Conservation (phyloP, 176 grass and related monocot genomes). For the Cymbopogon citratus region DNA sequence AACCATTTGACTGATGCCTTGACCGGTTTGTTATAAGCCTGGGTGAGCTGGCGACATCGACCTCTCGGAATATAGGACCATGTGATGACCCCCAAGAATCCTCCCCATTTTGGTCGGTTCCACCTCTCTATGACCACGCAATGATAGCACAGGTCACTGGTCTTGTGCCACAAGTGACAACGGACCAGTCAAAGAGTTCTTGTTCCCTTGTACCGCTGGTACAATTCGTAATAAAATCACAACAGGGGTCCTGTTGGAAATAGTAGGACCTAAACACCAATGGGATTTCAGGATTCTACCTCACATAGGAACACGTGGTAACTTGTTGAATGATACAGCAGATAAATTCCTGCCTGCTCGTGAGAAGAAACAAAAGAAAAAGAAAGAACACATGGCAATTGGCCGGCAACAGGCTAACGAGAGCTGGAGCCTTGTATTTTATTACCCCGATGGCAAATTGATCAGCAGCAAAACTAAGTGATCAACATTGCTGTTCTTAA, state of each 20-base stretch:
- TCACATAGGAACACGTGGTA: neutral
- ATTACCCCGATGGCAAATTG: neutral
- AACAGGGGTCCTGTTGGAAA: constrained; percentile 2
- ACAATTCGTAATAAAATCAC: constrained; percentile 33
- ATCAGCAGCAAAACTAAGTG: neutral
- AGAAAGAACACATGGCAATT: neutral
- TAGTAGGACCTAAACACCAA: constrained; percentile 6
- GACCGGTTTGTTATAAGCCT: constrained; percentile 49
- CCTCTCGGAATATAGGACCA: constrained; percentile 61
- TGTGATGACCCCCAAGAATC: constrained; percentile 62
- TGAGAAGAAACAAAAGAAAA: neutral
- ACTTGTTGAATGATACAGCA: neutral
- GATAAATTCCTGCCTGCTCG: neutral
- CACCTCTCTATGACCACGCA: constrained; percentile 25
- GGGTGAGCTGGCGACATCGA: constrained; percentile 64
- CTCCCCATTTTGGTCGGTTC: constrained; percentile 29
- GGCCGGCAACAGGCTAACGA: neutral
- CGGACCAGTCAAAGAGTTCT: constrained; percentile 35
- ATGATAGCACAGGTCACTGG: constrained; percentile 23
- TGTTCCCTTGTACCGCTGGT: constrained; percentile 23
- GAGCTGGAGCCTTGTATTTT: neutral
- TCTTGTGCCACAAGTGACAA: constrained; percentile 42
- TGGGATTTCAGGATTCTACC: neutral
- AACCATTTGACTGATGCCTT: constrained; percentile 39
- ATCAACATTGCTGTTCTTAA: neutral